Evolutionary conservation across 352 stramenopile species (phyloP).

Genomic region (Phytophthora palmivora): DNA sequence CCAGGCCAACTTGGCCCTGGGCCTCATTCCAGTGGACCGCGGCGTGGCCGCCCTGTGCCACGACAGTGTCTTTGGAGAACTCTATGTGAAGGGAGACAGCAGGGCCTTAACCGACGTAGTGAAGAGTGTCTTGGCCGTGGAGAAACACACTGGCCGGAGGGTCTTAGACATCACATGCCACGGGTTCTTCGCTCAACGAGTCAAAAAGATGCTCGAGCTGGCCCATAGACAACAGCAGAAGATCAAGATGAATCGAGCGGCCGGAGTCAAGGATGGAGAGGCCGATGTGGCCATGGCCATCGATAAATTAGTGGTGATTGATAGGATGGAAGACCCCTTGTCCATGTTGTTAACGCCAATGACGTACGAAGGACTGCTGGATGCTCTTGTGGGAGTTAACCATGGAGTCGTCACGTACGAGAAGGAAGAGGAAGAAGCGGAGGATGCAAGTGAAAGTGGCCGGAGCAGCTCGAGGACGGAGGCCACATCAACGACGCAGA

Average conservation of each 20-base stretch:
- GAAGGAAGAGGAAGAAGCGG: constrained; percentile 37
- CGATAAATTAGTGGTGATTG: constrained; percentile 71
- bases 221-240: constrained; percentile 50
- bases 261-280: constrained; percentile 9
- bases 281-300: constrained; percentile 27
- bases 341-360: constrained; percentile 86
- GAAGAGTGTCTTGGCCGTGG: constrained; percentile 66
- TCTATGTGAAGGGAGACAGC: constrained; percentile 75
- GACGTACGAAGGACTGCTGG: constrained; percentile 85
- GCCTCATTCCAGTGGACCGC: constrained; percentile 65
- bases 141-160: constrained; percentile 44
- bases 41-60: constrained; percentile 67
- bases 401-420: constrained; percentile 76
- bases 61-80: constrained; percentile 69
- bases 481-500: constrained; percentile 34
- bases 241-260: constrained; percentile 31
- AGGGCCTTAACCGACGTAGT: constrained; percentile 68
- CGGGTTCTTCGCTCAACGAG: constrained; percentile 58
- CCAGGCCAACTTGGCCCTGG: constrained; percentile 64
- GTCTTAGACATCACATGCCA: constrained; percentile 57
- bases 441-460: constrained; percentile 26
- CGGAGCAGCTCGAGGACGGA: constrained; percentile 15
- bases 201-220: constrained; percentile 72
- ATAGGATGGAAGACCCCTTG: constrained; percentile 81
- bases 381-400: constrained; percentile 76